These are phyloP conservation scores for Delphinella strobiligena DNA, from an alignment of 2,329 filamentous ascomycete species.

Conservation along the genomic window DNA sequence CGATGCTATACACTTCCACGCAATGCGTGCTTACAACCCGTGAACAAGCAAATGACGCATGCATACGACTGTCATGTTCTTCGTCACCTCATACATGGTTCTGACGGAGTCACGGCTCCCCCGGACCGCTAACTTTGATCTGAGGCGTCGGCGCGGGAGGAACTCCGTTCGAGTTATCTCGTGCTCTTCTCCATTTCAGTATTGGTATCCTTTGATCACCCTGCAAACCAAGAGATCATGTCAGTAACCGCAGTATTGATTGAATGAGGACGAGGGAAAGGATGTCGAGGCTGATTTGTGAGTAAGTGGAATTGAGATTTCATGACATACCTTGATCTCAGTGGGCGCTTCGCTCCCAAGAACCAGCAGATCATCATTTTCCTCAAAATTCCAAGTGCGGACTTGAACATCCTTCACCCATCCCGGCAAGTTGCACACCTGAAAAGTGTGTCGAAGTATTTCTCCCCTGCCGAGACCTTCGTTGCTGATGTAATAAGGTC, in stretches of 20 bases:
- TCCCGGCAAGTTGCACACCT: slow-evolving; percentile 26
- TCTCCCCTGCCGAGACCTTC: slow-evolving; percentile 23
- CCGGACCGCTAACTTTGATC: slow-evolving; percentile 26
- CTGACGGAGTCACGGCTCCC: slow-evolving; percentile 19
- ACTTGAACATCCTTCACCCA: slow-evolving; percentile 26
- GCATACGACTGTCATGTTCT: too few species aligned
- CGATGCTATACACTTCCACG: too few species aligned
- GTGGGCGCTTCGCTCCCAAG: slow-evolving; percentile 26
- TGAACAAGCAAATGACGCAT: too few species aligned
- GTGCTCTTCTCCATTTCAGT: slow-evolving; percentile 23
- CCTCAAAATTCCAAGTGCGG: slow-evolving; percentile 24
- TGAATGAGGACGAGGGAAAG: not conserved
- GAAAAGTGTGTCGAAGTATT: slow-evolving; percentile 23
- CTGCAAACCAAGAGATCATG: slow-evolving; percentile 11
- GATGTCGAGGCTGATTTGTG: too few species aligned
- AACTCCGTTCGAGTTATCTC: slow-evolving; percentile 18
- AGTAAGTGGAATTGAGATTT: not conserved
- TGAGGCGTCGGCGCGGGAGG: slow-evolving; percentile 24
- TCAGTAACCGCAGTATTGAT: not conserved
- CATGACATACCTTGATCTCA: slow-evolving; percentile 22
- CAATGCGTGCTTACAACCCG: too few species aligned
- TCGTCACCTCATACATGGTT: not conserved
- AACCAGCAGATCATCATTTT: slow-evolving; percentile 25
- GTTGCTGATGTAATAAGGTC: slow-evolving; percentile 26
- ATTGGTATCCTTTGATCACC: slow-evolving; percentile 25